These are phyloP conservation scores for Trebouxia gelatinosa DNA, from an alignment of 163 green algal species.

Conservation along the genomic window DNA sequence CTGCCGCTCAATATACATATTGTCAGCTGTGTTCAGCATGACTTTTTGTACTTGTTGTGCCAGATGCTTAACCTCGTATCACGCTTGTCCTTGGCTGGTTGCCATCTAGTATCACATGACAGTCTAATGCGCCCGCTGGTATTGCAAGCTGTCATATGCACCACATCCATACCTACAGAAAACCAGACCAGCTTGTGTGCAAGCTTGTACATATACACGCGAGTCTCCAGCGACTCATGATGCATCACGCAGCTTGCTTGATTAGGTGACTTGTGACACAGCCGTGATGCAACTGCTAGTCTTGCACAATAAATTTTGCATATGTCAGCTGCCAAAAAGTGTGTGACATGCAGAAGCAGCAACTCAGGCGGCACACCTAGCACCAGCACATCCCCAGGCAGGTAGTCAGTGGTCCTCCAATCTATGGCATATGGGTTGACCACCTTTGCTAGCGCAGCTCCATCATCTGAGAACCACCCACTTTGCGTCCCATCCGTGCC, in stretches of 20 bases:
- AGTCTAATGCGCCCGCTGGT: constrained; percentile 22
- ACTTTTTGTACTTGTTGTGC: neutral
- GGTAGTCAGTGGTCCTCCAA: constrained; percentile 34
- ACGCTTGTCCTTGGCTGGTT: constrained; percentile 32
- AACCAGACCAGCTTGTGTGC: neutral
- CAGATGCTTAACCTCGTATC: constrained; percentile 23
- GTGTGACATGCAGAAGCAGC: neutral
- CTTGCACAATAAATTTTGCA: too few relatives aligned
- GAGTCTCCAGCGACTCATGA: too few relatives aligned
- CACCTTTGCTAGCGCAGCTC: neutral
- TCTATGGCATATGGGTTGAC: constrained; percentile 14
- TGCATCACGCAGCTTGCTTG: too few relatives aligned
- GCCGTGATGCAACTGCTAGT: neutral
- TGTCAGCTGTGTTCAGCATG: too few relatives aligned
- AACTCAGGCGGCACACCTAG: constrained; percentile 25
- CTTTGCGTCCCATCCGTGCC: constrained; percentile 37
- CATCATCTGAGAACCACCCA: constrained; percentile 39
- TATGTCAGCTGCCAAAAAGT: neutral
- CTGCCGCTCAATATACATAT: too few relatives aligned
- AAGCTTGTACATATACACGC: neutral
- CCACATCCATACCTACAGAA: constrained; percentile 26
- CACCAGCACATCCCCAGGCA: constrained; percentile 38
- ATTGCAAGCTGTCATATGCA: constrained; percentile 48
- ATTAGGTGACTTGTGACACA: too few relatives aligned
- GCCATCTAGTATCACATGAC: constrained; percentile 47